Conservation (phyloP, 2,329 filamentous ascomycete genomes). For the Zelopaecilomyces penicillatus region DNA sequence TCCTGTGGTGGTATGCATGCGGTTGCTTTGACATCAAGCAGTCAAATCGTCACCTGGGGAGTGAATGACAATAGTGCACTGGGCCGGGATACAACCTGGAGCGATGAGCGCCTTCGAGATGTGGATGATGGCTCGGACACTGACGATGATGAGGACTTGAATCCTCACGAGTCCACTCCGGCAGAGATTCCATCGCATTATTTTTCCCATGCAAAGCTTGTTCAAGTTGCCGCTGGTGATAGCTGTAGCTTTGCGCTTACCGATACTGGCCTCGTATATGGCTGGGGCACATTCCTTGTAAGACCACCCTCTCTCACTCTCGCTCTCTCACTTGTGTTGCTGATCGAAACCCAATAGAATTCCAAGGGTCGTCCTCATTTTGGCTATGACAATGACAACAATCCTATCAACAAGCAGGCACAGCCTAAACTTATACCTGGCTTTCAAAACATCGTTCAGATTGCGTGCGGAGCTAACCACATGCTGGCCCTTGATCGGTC, state of each 20-base stretch:
- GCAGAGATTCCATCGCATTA: constrained; percentile 37
- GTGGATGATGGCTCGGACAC: background rate
- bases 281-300: constrained; percentile 68
- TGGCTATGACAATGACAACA: constrained; percentile 33
- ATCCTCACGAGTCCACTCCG: constrained; percentile 51
- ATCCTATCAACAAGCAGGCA: constrained; percentile 34
- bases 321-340: background rate
- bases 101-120: constrained; percentile 24
- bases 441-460: constrained; percentile 49
- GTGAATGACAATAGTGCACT: constrained; percentile 59
- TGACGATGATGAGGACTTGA: constrained; percentile 41
- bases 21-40: constrained; percentile 50
- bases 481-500: constrained; percentile 52
- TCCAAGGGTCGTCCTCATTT: constrained; percentile 37
- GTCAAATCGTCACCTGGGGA: constrained; percentile 57
- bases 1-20: constrained; percentile 58
- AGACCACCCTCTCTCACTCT: constrained; percentile 12
- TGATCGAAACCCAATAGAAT: constrained; percentile 7
- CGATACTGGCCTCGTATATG: constrained; percentile 59
- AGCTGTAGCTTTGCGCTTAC: constrained; percentile 64
- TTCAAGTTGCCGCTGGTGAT: constrained; percentile 53
- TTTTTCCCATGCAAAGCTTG: constrained; percentile 48
- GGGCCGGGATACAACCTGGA: constrained; percentile 46
- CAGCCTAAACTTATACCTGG: constrained; percentile 41
- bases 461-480: constrained; percentile 58